Conservation (phyloP, 2,329 filamentous ascomycete genomes). For the Whalleya microplaca region DNA sequence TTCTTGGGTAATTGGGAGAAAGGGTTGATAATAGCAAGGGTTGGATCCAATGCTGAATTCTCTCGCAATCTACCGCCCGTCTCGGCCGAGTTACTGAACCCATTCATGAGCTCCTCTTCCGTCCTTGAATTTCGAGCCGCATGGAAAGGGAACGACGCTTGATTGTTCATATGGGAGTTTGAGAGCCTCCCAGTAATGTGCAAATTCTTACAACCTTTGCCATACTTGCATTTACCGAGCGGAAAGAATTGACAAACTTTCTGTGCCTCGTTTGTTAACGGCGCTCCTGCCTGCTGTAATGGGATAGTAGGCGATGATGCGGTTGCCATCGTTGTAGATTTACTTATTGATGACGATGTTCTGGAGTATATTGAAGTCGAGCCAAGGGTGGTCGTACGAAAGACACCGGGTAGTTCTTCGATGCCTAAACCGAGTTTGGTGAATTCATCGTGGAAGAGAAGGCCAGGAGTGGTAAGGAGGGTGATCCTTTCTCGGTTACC, state of each 20-base stretch:
- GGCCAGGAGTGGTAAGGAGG: conserved; percentile 51
- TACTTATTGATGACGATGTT: neutral
- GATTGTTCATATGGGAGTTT: conserved; percentile 1
- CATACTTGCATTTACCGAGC: conserved; percentile 37
- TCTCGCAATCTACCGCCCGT: neutral
- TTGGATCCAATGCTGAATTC: conserved; percentile 1
- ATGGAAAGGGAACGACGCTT: conserved; percentile 4
- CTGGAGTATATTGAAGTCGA: conserved; percentile 2
- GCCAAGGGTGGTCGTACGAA: conserved; percentile 47
- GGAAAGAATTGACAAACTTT: conserved; percentile 34
- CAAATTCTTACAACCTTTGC: conserved; percentile 33
- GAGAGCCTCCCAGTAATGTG: conserved; percentile 20
- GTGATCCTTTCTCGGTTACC: conserved; percentile 56
- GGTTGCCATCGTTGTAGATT: neutral
- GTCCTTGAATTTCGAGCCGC: conserved; percentile 6
- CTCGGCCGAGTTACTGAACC: neutral
- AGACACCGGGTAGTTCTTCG: conserved; percentile 56
- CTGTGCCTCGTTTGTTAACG: conserved; percentile 10
- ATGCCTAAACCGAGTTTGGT: conserved; percentile 53
- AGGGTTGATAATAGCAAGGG: conserved; percentile 1
- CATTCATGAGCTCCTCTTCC: conserved; percentile 11
- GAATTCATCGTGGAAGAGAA: conserved; percentile 57
- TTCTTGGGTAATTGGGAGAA: conserved; percentile 27
- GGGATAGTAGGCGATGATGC: neutral
- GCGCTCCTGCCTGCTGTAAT: neutral